phyloP scores from a whole-genome alignment of 805 yeast species.

The Kuraishia molischiana region DNA sequence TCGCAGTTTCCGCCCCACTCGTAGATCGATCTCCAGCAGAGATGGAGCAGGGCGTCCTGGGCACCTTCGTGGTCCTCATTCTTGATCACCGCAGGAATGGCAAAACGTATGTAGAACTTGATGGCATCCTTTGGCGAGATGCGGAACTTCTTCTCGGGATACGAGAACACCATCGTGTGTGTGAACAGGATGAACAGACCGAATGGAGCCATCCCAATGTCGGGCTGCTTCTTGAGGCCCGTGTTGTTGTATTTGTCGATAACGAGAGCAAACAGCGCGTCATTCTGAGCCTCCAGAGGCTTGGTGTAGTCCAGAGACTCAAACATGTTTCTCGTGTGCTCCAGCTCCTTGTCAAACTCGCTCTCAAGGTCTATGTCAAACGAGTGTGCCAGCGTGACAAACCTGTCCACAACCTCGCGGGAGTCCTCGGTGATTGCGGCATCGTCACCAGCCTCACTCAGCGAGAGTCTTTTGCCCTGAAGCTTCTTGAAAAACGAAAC shows the following conservation, averaged over 20 bases:
- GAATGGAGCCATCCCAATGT: conserved; percentile 18
- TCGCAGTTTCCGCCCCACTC: conserved; percentile 1
- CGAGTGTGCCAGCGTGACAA: conserved; percentile 40
- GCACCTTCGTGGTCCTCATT: conserved; percentile 9
- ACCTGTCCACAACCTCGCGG: conserved; percentile 13
- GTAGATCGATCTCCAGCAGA: conserved; percentile 25
- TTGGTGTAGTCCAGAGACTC: conserved; percentile 13
- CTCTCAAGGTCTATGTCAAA: conserved; percentile 54
- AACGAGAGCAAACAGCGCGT: conserved; percentile 28
- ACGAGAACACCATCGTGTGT: conserved; percentile 12
- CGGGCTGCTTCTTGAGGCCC: conserved; percentile 9
- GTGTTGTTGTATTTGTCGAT: conserved; percentile 30
- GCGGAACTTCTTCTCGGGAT: conserved; percentile 3
- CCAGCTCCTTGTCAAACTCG: conserved; percentile 24
- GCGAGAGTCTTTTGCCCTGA: conserved; percentile 11
- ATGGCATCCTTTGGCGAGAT: conserved; percentile 20
- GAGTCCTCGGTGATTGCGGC: conserved; percentile 6
- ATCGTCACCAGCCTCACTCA: neutral
- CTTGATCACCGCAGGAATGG: conserved; percentile 26
- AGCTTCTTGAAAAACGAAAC: conserved; percentile 1
- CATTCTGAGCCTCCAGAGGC: conserved; percentile 19
- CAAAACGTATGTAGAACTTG: conserved; percentile 28
- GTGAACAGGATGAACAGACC: conserved; percentile 22
- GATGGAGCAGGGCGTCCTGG: conserved; percentile 20
- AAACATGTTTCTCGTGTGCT: conserved; percentile 33